phyloP scores from a whole-genome alignment of 495 filamentous ascomycete genomes.

The Talaromyces thailandensis region DNA sequence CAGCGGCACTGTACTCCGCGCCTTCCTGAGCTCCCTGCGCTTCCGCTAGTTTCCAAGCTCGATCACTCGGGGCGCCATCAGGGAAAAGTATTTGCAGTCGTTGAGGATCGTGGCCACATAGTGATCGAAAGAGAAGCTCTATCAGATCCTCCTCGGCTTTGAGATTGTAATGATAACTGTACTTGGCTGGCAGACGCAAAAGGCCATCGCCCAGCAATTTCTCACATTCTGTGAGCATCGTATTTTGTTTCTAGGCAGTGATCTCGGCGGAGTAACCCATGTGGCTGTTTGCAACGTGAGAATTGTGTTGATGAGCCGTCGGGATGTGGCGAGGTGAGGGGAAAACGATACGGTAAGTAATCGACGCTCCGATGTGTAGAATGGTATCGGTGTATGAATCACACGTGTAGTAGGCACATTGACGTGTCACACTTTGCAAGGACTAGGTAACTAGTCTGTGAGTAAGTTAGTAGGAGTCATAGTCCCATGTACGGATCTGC shows the following conservation, averaged over 20 bases:
- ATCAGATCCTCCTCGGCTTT: constrained; percentile 61
- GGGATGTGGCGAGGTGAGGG: constrained; percentile 1
- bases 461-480: not conserved
- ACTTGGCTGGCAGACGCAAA: constrained; percentile 56
- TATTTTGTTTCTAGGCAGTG: constrained; percentile 10
- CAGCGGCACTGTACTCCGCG: constrained; percentile 87
- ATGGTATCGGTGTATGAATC: not conserved
- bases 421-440: not conserved
- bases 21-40: constrained; percentile 91
- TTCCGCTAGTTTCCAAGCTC: constrained; percentile 62
- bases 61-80: constrained; percentile 49
- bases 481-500: not conserved
- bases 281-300: not conserved
- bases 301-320: not conserved
- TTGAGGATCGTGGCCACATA: constrained; percentile 63
- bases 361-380: not conserved
- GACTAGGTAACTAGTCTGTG: not conserved
- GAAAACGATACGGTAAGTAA: not conserved
- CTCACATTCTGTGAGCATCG: constrained; percentile 63
- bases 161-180: constrained; percentile 64
- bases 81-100: constrained; percentile 75
- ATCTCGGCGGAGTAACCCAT: not conserved
- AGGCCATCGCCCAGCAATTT: constrained; percentile 68
- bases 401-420: not conserved
- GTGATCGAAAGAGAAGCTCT: constrained; percentile 72